Evolutionary conservation across 1,284 basidiomycete genomes (phyloP).

Genomic region (Abortiporus biennis): DNA sequence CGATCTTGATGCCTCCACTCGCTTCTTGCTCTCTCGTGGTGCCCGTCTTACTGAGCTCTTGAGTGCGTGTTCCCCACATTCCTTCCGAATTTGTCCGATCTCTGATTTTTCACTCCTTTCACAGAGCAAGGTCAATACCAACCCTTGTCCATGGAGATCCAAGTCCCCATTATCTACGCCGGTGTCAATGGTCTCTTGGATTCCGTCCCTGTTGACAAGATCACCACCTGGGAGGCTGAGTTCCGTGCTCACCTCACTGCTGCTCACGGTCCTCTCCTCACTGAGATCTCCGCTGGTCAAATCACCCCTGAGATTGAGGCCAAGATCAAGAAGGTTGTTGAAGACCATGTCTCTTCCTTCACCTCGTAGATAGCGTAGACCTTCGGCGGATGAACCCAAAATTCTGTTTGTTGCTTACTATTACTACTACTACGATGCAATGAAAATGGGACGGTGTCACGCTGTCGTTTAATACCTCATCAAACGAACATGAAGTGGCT

Average conservation of each 20-base stretch:
- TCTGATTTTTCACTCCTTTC: constrained; percentile 6
- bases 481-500: no score
- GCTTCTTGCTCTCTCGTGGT: constrained; percentile 96
- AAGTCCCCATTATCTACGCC: constrained; percentile 98
- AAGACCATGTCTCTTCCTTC: constrained; percentile 83
- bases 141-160: constrained; percentile 87
- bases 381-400: constrained; percentile 1
- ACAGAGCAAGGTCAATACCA: constrained; percentile 97
- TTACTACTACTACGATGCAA: constrained; percentile 3
- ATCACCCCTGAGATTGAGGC: constrained; percentile 88
- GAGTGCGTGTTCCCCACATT: constrained; percentile 43
- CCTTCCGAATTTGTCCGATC: background rate
- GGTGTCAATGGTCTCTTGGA: constrained; percentile 99
- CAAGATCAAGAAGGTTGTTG: constrained; percentile 90
- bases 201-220: constrained; percentile 89
- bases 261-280: constrained; percentile 64
- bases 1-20: constrained; percentile 97
- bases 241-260: constrained; percentile 81
- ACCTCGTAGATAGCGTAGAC: constrained; percentile 44
- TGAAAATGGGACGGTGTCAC: constrained; percentile 3
- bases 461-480: background rate
- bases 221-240: constrained; percentile 89
- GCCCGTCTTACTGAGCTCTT: constrained; percentile 97
- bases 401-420: constrained; percentile 8
- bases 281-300: constrained; percentile 78